These are phyloP conservation scores for Clitocybe nebularis DNA, from an alignment of 1,284 basidiomycete species.

Conservation along the genomic window DNA sequence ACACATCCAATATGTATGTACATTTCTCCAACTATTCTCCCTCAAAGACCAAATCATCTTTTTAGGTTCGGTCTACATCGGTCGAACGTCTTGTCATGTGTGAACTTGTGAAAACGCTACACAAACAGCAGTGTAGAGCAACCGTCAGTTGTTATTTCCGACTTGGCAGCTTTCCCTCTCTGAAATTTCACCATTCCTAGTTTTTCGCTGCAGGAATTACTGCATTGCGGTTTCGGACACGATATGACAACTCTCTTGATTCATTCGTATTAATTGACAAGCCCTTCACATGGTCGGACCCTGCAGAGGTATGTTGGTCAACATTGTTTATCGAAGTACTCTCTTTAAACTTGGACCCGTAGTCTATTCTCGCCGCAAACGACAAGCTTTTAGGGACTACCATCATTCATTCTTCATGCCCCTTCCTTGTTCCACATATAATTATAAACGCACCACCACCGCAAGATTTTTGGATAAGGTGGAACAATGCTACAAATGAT, in stretches of 20 bases:
- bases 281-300: constrained; percentile 43
- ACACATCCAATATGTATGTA: constrained; percentile 6
- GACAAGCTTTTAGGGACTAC: constrained; percentile 24
- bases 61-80: constrained; percentile 28
- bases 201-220: constrained; percentile 32
- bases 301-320: constrained; percentile 36
- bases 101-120: constrained; percentile 29
- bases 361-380: constrained; percentile 27
- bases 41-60: constrained; percentile 2
- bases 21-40: not conserved
- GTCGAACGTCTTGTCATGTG: constrained; percentile 30
- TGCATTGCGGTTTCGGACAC: constrained; percentile 29
- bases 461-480: constrained; percentile 32
- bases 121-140: constrained; percentile 31
- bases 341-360: not conserved
- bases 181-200: constrained; percentile 23
- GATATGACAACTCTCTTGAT: constrained; percentile 29
- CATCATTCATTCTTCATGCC: constrained; percentile 39
- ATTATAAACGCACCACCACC: constrained; percentile 39
- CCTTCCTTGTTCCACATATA: constrained; percentile 47
- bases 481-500: constrained; percentile 27
- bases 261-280: constrained; percentile 30
- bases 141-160: constrained; percentile 40
- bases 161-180: no score
- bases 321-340: constrained; percentile 1